Evolutionary conservation across 768 basidiomycete genomes (phyloP).

Genomic region (Boletus coccyginus): DNA sequence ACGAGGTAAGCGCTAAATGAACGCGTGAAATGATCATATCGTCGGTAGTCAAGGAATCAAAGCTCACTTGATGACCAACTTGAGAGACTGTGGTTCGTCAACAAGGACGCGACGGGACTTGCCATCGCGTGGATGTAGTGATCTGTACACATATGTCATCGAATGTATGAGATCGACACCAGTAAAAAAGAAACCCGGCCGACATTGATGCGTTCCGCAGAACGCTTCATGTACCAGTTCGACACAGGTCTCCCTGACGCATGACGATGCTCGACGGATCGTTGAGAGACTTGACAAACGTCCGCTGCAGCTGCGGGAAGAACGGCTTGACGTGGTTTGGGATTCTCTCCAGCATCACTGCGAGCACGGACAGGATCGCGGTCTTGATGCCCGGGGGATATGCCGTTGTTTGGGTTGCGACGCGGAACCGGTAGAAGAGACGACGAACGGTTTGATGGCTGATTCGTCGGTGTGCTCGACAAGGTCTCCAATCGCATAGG

Average conservation of each 20-base stretch:
- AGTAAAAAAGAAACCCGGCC: not conserved
- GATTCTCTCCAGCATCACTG: constrained; percentile 80
- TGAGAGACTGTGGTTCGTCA: constrained; percentile 58
- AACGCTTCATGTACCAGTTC: constrained; percentile 82
- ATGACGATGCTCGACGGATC: constrained; percentile 78
- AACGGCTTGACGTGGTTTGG: constrained; percentile 93
- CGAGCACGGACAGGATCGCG: constrained; percentile 83
- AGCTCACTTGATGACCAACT: constrained; percentile 65
- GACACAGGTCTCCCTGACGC: constrained; percentile 67
- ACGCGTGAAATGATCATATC: constrained; percentile 3
- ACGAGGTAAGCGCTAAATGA: too few species aligned
- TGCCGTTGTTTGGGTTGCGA: constrained; percentile 44
- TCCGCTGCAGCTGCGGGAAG: constrained; percentile 96
- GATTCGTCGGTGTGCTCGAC: too few species aligned
- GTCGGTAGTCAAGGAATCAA: not conserved
- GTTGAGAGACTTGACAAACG: constrained; percentile 89
- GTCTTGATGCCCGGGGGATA: constrained; percentile 93
- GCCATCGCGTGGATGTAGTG: constrained; percentile 67
- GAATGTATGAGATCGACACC: not conserved
- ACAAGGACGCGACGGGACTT: constrained; percentile 58
- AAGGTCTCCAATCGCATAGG: too few species aligned
- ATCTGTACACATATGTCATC: constrained; percentile 46
- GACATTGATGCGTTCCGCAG: constrained; percentile 67
- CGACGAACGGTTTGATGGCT: constrained; percentile 34
- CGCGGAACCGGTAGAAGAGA: too few species aligned